Evolutionary conservation across 345 rosid genomes (phyloP), one percentile per base, ranked within the genome.

Genomic region (Conringia planisiliqua): DNA sequence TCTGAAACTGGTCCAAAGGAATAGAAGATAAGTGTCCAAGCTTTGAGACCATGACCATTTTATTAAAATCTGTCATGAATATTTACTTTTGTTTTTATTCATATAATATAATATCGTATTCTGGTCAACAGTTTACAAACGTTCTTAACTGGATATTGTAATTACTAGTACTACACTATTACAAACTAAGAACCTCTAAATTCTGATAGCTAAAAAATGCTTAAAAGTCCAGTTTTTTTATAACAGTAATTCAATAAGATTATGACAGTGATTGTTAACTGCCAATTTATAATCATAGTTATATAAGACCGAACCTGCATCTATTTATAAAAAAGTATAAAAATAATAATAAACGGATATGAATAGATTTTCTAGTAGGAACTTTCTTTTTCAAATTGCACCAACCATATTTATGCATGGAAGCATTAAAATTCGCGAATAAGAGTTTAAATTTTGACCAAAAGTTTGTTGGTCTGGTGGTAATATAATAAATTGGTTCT

Each of bases 31-130:
- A 56, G 14, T 35, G 36, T 35, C 62, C 32, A 16, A 32, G 72
- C 61, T 38, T 55, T 46, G 55, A 33, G 66, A 74, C 52, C 66
- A 58, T 46, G 78, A 66, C 71, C 42, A 7, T 65, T 55, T 12
- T 10, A 17, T 40, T 40, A 29, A 50, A 36, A n/a, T 58, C 47
- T 54, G 4, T 32, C 55, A 35, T 35, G 3, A 8, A 0, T 35
- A 4, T 30, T 30, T 30, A 30, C 11, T 35, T 35, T 35, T 35
- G 8, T 33, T 33, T 33, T 33, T 33, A 33, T 35, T 35, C 1
- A 6, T 11, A 7, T 7, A 35, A 35, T 35, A 35, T 1, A 1
- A 2, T 22, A 22, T n/a, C 3, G 1, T 10, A 2, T 29, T 17
- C 11, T 62, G 24, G 8, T 43, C 9, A n/a, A 26, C 32, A 42